Conservation (phyloP, 129 eudicot species). For the Escallonia rubra region DNA sequence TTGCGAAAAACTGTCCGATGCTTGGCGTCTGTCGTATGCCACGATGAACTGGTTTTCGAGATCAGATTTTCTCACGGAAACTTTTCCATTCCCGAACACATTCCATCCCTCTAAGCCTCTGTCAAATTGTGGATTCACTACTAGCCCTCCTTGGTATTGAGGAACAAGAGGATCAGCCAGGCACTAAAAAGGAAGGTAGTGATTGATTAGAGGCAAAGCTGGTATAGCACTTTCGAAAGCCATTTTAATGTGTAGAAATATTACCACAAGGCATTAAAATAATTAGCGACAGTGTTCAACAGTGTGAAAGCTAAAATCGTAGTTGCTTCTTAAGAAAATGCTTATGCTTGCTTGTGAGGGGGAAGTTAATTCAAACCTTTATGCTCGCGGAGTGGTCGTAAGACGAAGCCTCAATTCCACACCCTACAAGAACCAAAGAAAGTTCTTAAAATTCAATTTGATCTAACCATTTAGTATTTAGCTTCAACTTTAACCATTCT, state of each 20-base stretch:
- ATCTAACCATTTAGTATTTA: too few relatives aligned
- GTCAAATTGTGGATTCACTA: constrained; percentile 25
- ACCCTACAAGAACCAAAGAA: constrained; percentile 9
- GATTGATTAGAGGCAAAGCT: too few relatives aligned
- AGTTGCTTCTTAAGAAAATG: too few relatives aligned
- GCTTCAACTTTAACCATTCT: too few relatives aligned
- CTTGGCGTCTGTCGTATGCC: constrained; percentile 16
- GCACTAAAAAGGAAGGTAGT: constrained; percentile 17
- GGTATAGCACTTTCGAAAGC: too few relatives aligned
- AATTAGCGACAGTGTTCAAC: neutral
- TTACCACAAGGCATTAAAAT: neutral
- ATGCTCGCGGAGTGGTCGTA: constrained; percentile 37
- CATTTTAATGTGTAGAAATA: too few relatives aligned
- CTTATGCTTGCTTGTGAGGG: neutral
- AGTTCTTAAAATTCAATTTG: too few relatives aligned
- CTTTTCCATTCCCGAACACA: constrained; percentile 16
- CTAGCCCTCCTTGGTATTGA: constrained; percentile 37
- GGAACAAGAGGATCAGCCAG: constrained; percentile 20
- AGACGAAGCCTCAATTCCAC: constrained; percentile 10
- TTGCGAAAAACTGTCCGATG: constrained; percentile 25
- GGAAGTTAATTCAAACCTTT: constrained; percentile 13
- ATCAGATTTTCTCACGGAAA: constrained; percentile 6
- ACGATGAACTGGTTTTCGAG: constrained; percentile 31
- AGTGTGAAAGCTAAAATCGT: neutral
- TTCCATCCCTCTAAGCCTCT: constrained; percentile 25